Percentiles rank a stretch among this genome's conserved stretches.
phyloP scores from a whole-genome alignment of 768 basidiomycete genomes.

The Tricholoma furcatifolium region DNA sequence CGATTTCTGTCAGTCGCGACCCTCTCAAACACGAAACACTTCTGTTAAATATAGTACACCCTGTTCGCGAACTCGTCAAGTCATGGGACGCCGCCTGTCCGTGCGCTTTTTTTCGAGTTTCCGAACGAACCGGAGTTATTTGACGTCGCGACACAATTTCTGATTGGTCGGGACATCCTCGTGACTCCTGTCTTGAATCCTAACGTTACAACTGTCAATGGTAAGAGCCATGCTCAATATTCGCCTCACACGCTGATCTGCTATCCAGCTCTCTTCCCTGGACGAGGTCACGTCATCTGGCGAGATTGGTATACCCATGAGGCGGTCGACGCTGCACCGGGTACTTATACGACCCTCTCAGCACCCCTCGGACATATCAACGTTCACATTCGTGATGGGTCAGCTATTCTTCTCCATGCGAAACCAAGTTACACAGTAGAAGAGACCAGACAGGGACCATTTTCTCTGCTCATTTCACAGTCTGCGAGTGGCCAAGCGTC shows the following conservation, averaged over 20 bases:
- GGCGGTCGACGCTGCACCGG: slow-evolving; percentile 40
- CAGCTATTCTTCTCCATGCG: slow-evolving; percentile 62
- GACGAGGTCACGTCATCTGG: slow-evolving; percentile 57
- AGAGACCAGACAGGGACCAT: slow-evolving; percentile 63
- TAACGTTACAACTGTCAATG: slow-evolving; percentile 65
- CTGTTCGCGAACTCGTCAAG: slow-evolving; percentile 69
- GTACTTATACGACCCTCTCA: slow-evolving; percentile 47
- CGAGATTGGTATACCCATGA: slow-evolving; percentile 75
- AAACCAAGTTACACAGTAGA: slow-evolving; percentile 65
- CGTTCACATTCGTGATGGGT: slow-evolving; percentile 70
- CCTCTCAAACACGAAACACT: neutral
- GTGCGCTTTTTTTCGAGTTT: slow-evolving; percentile 79
- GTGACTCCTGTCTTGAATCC: slow-evolving; percentile 75
- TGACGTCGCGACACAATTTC: slow-evolving; percentile 63
- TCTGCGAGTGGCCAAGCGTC: slow-evolving; percentile 45
- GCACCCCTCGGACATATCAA: slow-evolving; percentile 77
- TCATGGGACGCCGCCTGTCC: slow-evolving; percentile 66
- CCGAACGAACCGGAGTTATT: slow-evolving; percentile 67
- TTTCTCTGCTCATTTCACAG: slow-evolving; percentile 60
- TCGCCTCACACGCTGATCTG: neutral
- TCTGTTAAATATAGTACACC: slow-evolving; percentile 49
- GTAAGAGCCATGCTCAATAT: slow-evolving; percentile 26
- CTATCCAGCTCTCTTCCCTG: slow-evolving; percentile 60
- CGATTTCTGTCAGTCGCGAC: neutral
- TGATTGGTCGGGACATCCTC: slow-evolving; percentile 68